Evolutionary conservation across 2,329 filamentous ascomycete species (phyloP).

Genomic region (Lasiodiplodia sp.): DNA sequence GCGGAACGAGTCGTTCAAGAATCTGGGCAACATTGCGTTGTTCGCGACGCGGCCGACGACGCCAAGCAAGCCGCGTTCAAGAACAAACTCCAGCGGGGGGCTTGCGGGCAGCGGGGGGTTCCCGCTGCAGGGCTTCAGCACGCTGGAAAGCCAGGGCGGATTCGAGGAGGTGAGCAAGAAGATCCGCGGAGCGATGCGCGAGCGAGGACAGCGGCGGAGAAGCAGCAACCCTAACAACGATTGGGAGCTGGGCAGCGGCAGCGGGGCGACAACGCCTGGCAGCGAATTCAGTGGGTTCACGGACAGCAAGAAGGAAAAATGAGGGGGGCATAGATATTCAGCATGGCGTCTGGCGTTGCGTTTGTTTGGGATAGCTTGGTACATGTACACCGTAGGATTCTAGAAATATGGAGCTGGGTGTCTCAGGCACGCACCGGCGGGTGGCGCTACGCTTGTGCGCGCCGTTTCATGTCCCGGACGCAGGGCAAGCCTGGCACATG

Average conservation of each 20-base stretch:
- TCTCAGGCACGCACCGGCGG: slow-evolving; percentile 14
- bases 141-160: slow-evolving; percentile 69
- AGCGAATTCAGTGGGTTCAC: slow-evolving; percentile 33
- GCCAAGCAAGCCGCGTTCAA: slow-evolving; percentile 74
- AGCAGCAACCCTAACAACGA: slow-evolving; percentile 33
- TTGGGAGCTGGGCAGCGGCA: slow-evolving; percentile 33
- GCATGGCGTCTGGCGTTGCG: slow-evolving; percentile 29
- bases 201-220: slow-evolving; percentile 71
- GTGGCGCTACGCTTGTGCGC: slow-evolving; percentile 2
- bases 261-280: slow-evolving; percentile 37
- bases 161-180: slow-evolving; percentile 84
- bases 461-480: slow-evolving; percentile 7
- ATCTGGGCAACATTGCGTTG: slow-evolving; percentile 85
- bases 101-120: slow-evolving; percentile 68
- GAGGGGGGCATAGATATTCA: slow-evolving; percentile 14
- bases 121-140: slow-evolving; percentile 73
- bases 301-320: slow-evolving; percentile 26
- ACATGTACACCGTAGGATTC: slow-evolving; percentile 3
- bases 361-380: slow-evolving; percentile 18
- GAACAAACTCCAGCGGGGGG: slow-evolving; percentile 65
- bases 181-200: slow-evolving; percentile 84
- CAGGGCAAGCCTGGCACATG: slow-evolving; percentile 5
- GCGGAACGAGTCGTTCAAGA: slow-evolving; percentile 91
- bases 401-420: slow-evolving; percentile 19
- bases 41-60: slow-evolving; percentile 90